Conservation (phyloP, 805 yeast species). For the Pichia rugopelliculosa region DNA sequence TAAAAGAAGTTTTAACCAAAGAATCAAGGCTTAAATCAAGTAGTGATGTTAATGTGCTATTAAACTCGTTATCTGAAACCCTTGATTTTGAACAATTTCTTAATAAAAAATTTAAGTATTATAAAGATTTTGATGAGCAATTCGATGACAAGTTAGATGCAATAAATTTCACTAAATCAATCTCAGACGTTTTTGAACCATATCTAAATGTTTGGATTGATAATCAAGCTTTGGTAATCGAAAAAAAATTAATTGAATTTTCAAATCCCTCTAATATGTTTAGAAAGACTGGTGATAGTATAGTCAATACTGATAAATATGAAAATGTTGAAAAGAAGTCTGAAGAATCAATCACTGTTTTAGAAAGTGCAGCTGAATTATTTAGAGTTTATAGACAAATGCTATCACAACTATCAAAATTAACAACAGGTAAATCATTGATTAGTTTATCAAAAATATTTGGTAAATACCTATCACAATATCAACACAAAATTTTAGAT, state of each 20-base stretch:
- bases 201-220: constrained; percentile 79
- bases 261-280: constrained; percentile 48
- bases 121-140: constrained; percentile 29
- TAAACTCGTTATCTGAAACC: constrained; percentile 66
- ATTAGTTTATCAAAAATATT: constrained; percentile 54
- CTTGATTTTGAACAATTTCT: constrained; percentile 76
- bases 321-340: constrained; percentile 18
- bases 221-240: constrained; percentile 65
- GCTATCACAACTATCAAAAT: constrained; percentile 60
- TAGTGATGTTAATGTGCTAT: constrained; percentile 53
- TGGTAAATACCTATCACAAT: constrained; percentile 55
- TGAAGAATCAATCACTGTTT: constrained; percentile 38
- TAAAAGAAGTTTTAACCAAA: constrained; percentile 42
- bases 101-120: constrained; percentile 51
- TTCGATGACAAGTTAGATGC: constrained; percentile 19
- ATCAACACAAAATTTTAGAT: constrained; percentile 43
- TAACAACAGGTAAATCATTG: constrained; percentile 41
- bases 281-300: constrained; percentile 31
- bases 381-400: constrained; percentile 71
- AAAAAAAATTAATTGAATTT: constrained; percentile 57
- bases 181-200: constrained; percentile 75
- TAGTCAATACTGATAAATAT: constrained; percentile 11
- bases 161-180: constrained; percentile 32
- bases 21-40: constrained; percentile 29
- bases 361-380: constrained; percentile 82